Conservation (phyloP, 148 eudicot genomes). For the Rhododendron simsii region DNA sequence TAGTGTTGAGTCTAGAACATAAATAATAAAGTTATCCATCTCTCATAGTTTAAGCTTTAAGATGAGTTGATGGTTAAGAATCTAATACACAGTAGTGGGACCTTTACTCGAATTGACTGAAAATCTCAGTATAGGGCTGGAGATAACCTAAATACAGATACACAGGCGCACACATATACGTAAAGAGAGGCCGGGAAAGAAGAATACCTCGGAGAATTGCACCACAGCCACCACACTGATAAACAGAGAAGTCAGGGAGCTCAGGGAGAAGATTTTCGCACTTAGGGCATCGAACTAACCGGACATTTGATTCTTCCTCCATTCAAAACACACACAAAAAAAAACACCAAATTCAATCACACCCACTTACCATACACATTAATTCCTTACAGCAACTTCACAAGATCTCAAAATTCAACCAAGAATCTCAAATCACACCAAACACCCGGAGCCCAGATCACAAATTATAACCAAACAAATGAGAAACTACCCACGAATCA, state of each 20-base stretch:
- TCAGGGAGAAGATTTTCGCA: conserved; percentile 53
- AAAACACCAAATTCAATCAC: background rate
- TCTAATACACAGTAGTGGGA: too few species aligned
- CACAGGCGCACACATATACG: conserved; percentile 7
- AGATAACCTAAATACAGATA: background rate
- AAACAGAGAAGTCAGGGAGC: conserved; percentile 66
- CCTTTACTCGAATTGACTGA: background rate
- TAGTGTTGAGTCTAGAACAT: background rate
- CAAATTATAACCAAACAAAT: conserved; percentile 8
- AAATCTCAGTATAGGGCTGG: background rate
- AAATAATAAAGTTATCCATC: too few species aligned
- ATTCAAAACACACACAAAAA: conserved; percentile 13
- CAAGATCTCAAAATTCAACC: conserved; percentile 1
- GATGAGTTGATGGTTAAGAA: background rate
- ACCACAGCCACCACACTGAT: conserved; percentile 87
- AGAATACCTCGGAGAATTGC: conserved; percentile 71
- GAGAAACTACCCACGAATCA: conserved; percentile 9
- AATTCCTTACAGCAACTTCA: background rate
- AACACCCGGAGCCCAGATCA: conserved; percentile 7
- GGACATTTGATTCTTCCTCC: conserved; percentile 51
- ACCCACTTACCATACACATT: background rate
- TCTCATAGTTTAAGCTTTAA: background rate
- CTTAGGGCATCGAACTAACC: conserved; percentile 79
- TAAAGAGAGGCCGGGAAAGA: background rate
- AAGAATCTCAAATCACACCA: background rate